Conservation (phyloP, 2,329 filamentous ascomycete genomes). For the Epichloe glyceriae region DNA sequence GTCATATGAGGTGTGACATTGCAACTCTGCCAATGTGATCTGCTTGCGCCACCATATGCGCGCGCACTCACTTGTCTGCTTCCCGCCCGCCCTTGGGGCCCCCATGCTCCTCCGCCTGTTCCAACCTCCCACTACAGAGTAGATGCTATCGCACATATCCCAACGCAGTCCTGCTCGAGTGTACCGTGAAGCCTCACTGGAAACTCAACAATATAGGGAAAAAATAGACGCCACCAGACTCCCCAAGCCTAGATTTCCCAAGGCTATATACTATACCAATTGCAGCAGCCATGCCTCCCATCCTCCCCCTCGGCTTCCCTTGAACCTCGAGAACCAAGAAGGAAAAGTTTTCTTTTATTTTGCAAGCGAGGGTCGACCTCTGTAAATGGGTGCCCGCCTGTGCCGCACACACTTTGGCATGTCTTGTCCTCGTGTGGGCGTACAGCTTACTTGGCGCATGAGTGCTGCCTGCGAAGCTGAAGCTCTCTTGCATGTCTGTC, state of each 20-base stretch:
- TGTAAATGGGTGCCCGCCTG: neutral
- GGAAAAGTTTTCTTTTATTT: neutral
- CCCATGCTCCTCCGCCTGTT: neutral
- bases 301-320: neutral
- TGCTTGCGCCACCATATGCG: conserved; percentile 1
- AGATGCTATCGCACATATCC: neutral
- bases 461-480: neutral
- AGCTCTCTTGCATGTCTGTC: neutral
- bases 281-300: neutral
- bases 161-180: neutral
- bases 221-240: neutral
- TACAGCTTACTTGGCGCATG: neutral
- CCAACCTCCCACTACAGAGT: neutral
- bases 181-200: neutral
- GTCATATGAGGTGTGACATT: neutral
- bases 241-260: neutral
- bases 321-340: neutral
- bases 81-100: neutral
- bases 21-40: neutral
- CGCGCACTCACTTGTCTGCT: neutral
- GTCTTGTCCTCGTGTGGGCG: neutral
- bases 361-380: neutral
- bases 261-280: neutral
- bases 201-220: neutral
- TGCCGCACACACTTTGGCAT: neutral